Evolutionary conservation across 2,329 filamentous ascomycete species (phyloP).

Genomic region (Cordyceps farinosa): DNA sequence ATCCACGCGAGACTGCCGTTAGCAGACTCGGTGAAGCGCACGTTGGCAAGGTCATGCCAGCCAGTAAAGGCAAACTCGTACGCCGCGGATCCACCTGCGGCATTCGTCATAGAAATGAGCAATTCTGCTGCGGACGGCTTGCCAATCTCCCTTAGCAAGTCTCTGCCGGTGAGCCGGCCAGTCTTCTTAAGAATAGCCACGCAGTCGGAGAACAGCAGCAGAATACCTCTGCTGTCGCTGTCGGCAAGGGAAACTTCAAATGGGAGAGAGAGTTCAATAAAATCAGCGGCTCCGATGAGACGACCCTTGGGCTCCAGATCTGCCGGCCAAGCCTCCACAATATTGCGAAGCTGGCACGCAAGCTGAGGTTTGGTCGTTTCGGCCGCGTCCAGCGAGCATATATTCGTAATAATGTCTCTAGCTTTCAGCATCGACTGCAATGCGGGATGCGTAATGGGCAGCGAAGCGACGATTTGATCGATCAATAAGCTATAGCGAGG

Average conservation of each 20-base stretch:
- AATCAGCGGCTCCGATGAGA: slow-evolving; percentile 76
- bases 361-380: slow-evolving; percentile 68
- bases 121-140: slow-evolving; percentile 66
- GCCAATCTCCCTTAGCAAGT: slow-evolving; percentile 79
- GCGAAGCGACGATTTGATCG: slow-evolving; percentile 84
- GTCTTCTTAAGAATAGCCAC: slow-evolving; percentile 74
- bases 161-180: slow-evolving; percentile 64
- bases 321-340: slow-evolving; percentile 74
- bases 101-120: slow-evolving; percentile 61
- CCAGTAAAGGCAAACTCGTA: slow-evolving; percentile 75
- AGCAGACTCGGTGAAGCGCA: slow-evolving; percentile 69
- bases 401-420: slow-evolving; percentile 90
- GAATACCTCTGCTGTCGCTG: slow-evolving; percentile 59
- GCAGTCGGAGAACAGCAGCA: slow-evolving; percentile 81
- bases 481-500: slow-evolving; percentile 95
- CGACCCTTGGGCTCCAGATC: slow-evolving; percentile 71
- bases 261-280: slow-evolving; percentile 71
- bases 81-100: slow-evolving; percentile 55
- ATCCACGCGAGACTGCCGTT: slow-evolving; percentile 66
- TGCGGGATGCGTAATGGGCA: slow-evolving; percentile 83
- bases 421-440: slow-evolving; percentile 80
- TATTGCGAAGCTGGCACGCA: slow-evolving; percentile 67
- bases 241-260: slow-evolving; percentile 48
- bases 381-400: slow-evolving; percentile 84
- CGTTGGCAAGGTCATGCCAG: slow-evolving; percentile 64